Evolutionary conservation across 2,329 filamentous ascomycete genomes (phyloP).

Genomic region (Colletotrichum destructivum): DNA sequence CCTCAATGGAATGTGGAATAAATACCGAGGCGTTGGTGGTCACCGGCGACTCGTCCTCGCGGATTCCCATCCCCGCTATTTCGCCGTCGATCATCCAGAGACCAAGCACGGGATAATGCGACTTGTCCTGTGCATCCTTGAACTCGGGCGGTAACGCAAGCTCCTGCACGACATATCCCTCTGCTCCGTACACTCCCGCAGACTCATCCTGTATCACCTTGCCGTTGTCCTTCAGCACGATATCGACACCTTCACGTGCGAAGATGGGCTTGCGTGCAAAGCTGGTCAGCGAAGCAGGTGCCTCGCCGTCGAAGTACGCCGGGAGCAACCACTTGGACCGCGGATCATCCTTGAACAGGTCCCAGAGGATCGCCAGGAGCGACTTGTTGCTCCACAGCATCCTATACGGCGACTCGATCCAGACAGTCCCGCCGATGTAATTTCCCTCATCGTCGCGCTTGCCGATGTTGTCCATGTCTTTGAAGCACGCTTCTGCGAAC

Average conservation of each 20-base stretch:
- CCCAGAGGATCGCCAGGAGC: constrained; percentile 11
- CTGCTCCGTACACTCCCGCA: constrained; percentile 1
- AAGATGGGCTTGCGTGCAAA: constrained; percentile 26
- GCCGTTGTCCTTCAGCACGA: constrained; percentile 9
- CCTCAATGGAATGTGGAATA: constrained; percentile 20
- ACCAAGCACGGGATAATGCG: constrained; percentile 12
- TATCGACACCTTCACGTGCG: constrained; percentile 12
- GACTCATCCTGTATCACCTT: constrained; percentile 11
- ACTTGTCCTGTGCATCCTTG: neutral
- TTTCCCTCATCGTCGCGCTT: constrained; percentile 13
- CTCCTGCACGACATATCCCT: constrained; percentile 10
- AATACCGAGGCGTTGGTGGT: constrained; percentile 22
- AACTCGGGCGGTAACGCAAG: constrained; percentile 20
- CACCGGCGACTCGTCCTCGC: neutral
- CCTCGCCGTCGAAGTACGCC: constrained; percentile 13
- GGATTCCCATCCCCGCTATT: constrained; percentile 2
- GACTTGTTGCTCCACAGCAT: constrained; percentile 26
- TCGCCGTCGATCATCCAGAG: constrained; percentile 23
- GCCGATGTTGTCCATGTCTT: constrained; percentile 16
- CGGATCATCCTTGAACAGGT: constrained; percentile 20
- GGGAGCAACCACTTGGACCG: constrained; percentile 15
- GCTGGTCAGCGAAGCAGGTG: constrained; percentile 1
- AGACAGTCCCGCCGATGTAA: constrained; percentile 11
- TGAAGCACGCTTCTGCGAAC: constrained; percentile 11
- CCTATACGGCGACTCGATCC: constrained; percentile 25